Base-by-base conservation (phyloP, 768 basidiomycete genomes). In the Amanita inopinata region DNA sequence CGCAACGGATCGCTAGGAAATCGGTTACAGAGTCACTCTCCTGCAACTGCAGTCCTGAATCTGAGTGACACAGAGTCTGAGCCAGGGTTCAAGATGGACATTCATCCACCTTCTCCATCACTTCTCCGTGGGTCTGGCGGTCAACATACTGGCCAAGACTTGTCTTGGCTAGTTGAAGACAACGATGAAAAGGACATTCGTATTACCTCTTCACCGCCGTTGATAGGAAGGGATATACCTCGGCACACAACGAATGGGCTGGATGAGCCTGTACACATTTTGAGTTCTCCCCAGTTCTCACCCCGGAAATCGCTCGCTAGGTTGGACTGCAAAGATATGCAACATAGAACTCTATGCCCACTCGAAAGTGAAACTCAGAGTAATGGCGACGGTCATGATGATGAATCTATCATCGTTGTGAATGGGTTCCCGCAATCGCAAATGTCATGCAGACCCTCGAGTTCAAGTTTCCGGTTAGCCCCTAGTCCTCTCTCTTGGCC, bases 131-230 rank as follows among this genome's bases (percentile, higher is more conserved):
- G 17, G 3, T 17, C 38, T 12, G 24, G 20, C 11, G 20, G 25
- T 35, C 32, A 33, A 27, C n/a, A 8, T 10, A 46, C 41, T 12
- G 55, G 63, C 27, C 57, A 67, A 36, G 67, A 67, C 50, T 78
- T 83, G 61, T 70, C 74, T 2, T 83, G 80, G 81, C 61, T 85
- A 15, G 56, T 83, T 7, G 78, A 73, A 28, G 66, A 77, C 18
- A 79, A 78, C 44, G 79, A 82, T 39, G 80, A 80, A 33, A 66
- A 64, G 7, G 63, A 66, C 33, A 61, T 79, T 49, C 65, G 69
- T 45, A 70, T 79, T 28, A 37, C 73, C n/a, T 61, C 64, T 38
- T 78, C 78, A 15, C 69, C 40, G 2, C 45, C 46, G 15, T 33
- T 30, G 4, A 20, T 25, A 10, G n/a, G 23, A 10, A 47, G 42